Evolutionary conservation across 345 rosid species (phyloP), one percentile per base, ranked within the genome.

Genomic region (Turnera subulata): DNA sequence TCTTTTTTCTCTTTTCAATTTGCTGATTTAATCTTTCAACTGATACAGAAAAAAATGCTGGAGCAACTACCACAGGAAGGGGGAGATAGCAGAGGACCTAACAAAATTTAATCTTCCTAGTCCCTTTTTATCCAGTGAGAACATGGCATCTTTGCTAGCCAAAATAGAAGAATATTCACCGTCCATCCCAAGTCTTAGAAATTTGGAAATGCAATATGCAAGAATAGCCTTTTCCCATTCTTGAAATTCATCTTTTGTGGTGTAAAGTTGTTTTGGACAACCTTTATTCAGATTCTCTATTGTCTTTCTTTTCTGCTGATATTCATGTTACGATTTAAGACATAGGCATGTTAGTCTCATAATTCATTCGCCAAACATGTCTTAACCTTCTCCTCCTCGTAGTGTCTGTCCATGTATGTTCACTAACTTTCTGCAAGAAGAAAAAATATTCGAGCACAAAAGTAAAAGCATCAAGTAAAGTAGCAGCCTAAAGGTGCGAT

Each of bases 1-100:
- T n/a, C n/a, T 76, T 67, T 64, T 62, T 8, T 39, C 56, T 19
- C 42, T 50, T 19, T 53, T 22, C 33, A 43, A 15, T 43, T 56
- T 55, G n/a, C 55, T 9, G 8, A 14, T 17, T 50, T 42, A 39
- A 11, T 57, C 58, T 58, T 63, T 22, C 18, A 18, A 8, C 15
- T n/a, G n/a, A n/a, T n/a, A n/a, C n/a, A n/a, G n/a, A n/a, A n/a
- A n/a, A n/a, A n/a, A n/a, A n/a, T n/a, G n/a, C n/a, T n/a, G n/a
- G n/a, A n/a, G n/a, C n/a, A n/a, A n/a, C n/a, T n/a, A n/a, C n/a
- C n/a, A n/a, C n/a, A n/a, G n/a, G n/a, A n/a, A n/a, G n/a, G n/a
- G n/a, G n/a, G n/a, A n/a, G n/a, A n/a, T n/a, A n/a, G n/a, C n/a
- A n/a, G n/a, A n/a, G n/a, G n/a, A n/a, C n/a, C n/a, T n/a, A n/a